Evolutionary conservation across 1,284 basidiomycete species (phyloP).

Genomic region (Cryptococcus sp.): DNA sequence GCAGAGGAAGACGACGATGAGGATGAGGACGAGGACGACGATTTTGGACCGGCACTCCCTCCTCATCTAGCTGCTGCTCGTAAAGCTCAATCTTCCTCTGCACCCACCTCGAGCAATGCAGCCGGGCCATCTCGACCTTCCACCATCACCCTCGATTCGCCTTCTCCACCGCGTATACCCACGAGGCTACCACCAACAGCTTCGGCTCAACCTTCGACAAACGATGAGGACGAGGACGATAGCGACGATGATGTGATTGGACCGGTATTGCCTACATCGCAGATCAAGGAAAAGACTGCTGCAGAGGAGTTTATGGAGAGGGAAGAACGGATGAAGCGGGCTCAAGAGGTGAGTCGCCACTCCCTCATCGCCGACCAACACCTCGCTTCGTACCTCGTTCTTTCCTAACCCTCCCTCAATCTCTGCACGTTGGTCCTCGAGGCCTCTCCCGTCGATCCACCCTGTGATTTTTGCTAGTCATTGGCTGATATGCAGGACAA

Average conservation of each 20-base stretch:
- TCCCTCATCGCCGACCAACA: constrained; percentile 1
- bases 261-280: constrained; percentile 25
- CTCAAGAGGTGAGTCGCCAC: constrained; percentile 54
- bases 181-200: neutral
- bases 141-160: neutral
- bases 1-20: constrained; percentile 34
- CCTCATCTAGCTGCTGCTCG: constrained; percentile 7
- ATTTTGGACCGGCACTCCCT: constrained; percentile 19
- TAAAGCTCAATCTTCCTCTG: neutral
- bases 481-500: no score
- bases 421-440: no score
- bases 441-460: neutral
- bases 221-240: constrained; percentile 1
- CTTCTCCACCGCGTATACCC: neutral
- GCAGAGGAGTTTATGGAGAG: constrained; percentile 72
- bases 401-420: no score
- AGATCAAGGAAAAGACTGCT: constrained; percentile 51
- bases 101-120: no score
- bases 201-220: neutral
- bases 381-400: neutral
- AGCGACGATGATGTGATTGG: constrained; percentile 29
- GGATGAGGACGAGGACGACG: constrained; percentile 47
- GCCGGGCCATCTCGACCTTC: constrained; percentile 3
- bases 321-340: constrained; percentile 66
- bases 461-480: neutral